These are phyloP conservation scores for Ophiocordyceps australis DNA, from an alignment of 2,329 filamentous ascomycete species.

Conservation along the genomic window DNA sequence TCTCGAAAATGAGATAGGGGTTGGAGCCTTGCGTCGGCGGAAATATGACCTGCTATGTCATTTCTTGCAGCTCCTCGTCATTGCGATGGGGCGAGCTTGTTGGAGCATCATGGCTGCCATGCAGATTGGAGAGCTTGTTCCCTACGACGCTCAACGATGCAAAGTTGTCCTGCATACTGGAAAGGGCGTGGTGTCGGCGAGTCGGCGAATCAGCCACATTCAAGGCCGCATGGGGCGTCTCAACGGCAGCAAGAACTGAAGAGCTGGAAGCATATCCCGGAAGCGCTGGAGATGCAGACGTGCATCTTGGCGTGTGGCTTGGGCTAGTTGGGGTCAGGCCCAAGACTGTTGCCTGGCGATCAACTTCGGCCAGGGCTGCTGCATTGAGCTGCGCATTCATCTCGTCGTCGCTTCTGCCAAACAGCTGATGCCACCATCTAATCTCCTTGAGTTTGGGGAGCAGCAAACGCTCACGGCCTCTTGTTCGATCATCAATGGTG, in stretches of 20 bases:
- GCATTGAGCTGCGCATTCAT: conserved; percentile 62
- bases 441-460: conserved; percentile 62
- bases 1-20: conserved; percentile 15
- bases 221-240: conserved; percentile 34
- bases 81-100: conserved; percentile 10
- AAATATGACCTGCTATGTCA: conserved; percentile 25
- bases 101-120: too few species aligned
- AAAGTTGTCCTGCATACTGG: conserved; percentile 28
- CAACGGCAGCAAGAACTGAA: conserved; percentile 40
- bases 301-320: conserved; percentile 6
- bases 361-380: conserved; percentile 29
- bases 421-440: conserved; percentile 87
- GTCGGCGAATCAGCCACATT: too few species aligned
- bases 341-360: conserved; percentile 17
- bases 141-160: conserved; percentile 29
- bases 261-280: conserved; percentile 20
- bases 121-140: conserved; percentile 18
- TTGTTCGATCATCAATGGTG: conserved; percentile 57
- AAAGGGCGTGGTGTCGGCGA: conserved; percentile 24
- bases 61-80: conserved; percentile 25
- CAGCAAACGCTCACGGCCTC: conserved; percentile 67
- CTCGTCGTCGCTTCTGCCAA: conserved; percentile 72
- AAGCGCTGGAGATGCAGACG: conserved; percentile 16
- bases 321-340: conserved; percentile 12
- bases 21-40: conserved; percentile 8